Conservation (phyloP, 2,329 filamentous ascomycete species). For the Fusarium denticulatum region DNA sequence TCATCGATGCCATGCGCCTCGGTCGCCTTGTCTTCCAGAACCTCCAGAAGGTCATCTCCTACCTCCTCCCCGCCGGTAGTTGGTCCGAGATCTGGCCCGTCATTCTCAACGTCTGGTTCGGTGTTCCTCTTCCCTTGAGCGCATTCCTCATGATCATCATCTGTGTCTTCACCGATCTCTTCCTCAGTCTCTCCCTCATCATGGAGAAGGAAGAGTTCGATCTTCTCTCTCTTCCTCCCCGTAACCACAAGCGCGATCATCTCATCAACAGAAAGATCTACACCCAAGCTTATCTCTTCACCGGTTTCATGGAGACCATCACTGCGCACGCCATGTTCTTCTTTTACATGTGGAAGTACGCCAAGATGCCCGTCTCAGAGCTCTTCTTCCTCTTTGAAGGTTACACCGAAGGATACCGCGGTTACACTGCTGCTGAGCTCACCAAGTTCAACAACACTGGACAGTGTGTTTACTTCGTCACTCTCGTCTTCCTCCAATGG, state of each 20-base stretch:
- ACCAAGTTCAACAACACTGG: constrained; percentile 59
- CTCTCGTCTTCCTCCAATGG: constrained; percentile 63
- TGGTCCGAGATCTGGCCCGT: constrained; percentile 69
- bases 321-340: constrained; percentile 64
- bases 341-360: constrained; percentile 60
- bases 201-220: constrained; percentile 67
- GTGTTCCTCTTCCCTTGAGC: constrained; percentile 60
- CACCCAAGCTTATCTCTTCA: constrained; percentile 62
- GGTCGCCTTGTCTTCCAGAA: constrained; percentile 55
- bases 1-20: constrained; percentile 69
- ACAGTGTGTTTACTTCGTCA: constrained; percentile 65
- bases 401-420: constrained; percentile 59
- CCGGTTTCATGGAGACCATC: constrained; percentile 61
- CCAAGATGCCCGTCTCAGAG: constrained; percentile 57
- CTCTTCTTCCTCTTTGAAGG: constrained; percentile 62
- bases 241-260: constrained; percentile 60
- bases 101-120: constrained; percentile 65
- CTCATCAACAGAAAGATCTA: constrained; percentile 64
- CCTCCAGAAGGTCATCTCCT: constrained; percentile 54
- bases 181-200: constrained; percentile 60
- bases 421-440: constrained; percentile 57
- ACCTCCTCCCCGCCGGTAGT: constrained; percentile 61
- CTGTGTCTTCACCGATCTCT: constrained; percentile 65
- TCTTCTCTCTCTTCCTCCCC: constrained; percentile 60
- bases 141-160: constrained; percentile 68